Evolutionary conservation across 192 early-diverging fungal genomes (phyloP), one percentile per base, ranked within the genome.

Genomic region (Coemansia reversa): DNA sequence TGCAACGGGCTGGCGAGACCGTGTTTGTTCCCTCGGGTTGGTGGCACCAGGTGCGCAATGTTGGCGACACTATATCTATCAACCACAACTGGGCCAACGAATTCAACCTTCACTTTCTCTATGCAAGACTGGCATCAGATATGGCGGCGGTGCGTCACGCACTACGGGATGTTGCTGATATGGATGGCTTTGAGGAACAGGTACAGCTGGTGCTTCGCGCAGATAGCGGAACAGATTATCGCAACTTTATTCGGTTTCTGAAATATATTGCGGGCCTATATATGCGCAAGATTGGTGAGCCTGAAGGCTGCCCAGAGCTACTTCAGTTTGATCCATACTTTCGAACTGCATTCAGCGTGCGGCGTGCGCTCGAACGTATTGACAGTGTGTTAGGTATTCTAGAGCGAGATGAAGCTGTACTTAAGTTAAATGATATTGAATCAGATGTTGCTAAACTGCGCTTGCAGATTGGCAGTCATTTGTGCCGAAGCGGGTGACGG

Each of bases 21-120:
- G 55, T 91, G 7, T 91, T 90, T 78, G 88, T 91, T 4, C 90
- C 90, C 7, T 84, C 85, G 4, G 85, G 86, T 12, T 91, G 90
- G 90, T 89, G 82, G 72, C 90, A 91, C 80, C 87, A 89, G 62
- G 88, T 90, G 11, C 74, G 78, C 50, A 91, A 91, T 33, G 74
- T 87, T 49, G 87, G 86, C 35, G 81, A 85, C 32, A 88, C 88
- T 0, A 88, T 91, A 33, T 90, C 88, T 5, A 91, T 91, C 65
- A 91, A 91, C 62, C 88, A 88, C 70, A 91, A 91, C 59, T 91
- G 90, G 90, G 66, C 74, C 11, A 89, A 91, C 60, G 85, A 86
- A 48, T 84, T 77, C 39, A 88, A 88, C 55, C 49, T 91, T 19
- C 67, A 61, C 5, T 55, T 63, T 4, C 66, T 86, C 42, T 77